These are phyloP conservation scores for Hypoxylon sp. DNA, from an alignment of 2,329 filamentous ascomycete genomes.

Conservation along the genomic window DNA sequence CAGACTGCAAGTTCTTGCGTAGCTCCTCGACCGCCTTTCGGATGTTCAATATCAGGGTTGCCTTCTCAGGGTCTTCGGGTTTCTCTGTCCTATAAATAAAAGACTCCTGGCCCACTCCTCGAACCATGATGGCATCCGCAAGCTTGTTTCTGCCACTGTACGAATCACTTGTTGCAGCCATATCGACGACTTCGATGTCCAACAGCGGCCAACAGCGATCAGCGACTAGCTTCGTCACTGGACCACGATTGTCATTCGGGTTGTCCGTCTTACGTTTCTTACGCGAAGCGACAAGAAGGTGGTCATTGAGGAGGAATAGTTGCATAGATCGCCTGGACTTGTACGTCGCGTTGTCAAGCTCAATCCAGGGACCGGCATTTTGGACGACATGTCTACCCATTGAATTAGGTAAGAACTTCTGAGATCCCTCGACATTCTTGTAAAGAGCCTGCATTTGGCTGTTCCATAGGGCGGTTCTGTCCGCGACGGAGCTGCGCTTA, in stretches of 20 bases:
- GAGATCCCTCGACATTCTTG: slow-evolving; percentile 97
- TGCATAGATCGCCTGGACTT: slow-evolving; percentile 91
- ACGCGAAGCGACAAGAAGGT: slow-evolving; percentile 88
- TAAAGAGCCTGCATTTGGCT: slow-evolving; percentile 85
- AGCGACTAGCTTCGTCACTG: slow-evolving; percentile 84
- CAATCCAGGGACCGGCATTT: slow-evolving; percentile 94
- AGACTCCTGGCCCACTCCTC: slow-evolving; percentile 87
- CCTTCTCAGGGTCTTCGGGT: slow-evolving; percentile 82
- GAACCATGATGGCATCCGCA: slow-evolving; percentile 89
- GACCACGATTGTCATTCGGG: slow-evolving; percentile 65
- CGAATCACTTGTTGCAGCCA: slow-evolving; percentile 76
- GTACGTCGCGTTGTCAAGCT: slow-evolving; percentile 97
- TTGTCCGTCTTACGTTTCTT: slow-evolving; percentile 92
- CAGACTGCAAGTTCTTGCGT: slow-evolving; percentile 85
- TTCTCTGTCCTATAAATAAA: slow-evolving; percentile 96
- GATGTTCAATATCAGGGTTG: slow-evolving; percentile 86
- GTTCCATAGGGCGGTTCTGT: slow-evolving; percentile 77
- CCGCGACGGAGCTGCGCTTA: slow-evolving; percentile 89
- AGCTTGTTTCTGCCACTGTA: slow-evolving; percentile 74
- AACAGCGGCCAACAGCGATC: slow-evolving; percentile 95
- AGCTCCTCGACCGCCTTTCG: slow-evolving; percentile 94
- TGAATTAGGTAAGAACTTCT: slow-evolving; percentile 93
- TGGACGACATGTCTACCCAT: slow-evolving; percentile 94
- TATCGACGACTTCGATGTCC: slow-evolving; percentile 93
- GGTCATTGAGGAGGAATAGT: slow-evolving; percentile 93